Percentiles rank a stretch among this genome's conserved stretches.
phyloP scores from a whole-genome alignment of 2,329 filamentous ascomycete genomes.

The Myriosclerotinia curreyana region DNA sequence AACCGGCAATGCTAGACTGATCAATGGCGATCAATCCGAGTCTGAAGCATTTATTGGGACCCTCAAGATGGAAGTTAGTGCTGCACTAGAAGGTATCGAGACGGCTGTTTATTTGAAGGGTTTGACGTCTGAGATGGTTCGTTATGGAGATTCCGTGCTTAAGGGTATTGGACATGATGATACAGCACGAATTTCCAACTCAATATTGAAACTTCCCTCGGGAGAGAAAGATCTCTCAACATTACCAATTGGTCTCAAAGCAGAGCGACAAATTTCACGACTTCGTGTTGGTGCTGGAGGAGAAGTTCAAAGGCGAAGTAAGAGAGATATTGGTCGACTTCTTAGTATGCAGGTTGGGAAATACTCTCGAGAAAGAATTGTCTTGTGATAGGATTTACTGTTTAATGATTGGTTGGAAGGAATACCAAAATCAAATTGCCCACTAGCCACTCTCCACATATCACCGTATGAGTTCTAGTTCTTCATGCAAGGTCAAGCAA shows the following conservation, averaged over 20 bases:
- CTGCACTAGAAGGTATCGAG: slow-evolving; percentile 68
- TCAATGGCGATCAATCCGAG: slow-evolving; percentile 48
- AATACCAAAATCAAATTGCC: slow-evolving; percentile 9
- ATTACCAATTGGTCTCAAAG: slow-evolving; percentile 72
- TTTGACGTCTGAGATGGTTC: slow-evolving; percentile 63
- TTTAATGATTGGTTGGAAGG: slow-evolving; percentile 16
- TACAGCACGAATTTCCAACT: slow-evolving; percentile 39
- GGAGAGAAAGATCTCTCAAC: slow-evolving; percentile 46
- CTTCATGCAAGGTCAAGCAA: slow-evolving; percentile 1
- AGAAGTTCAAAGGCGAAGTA: slow-evolving; percentile 65
- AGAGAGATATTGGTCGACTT: slow-evolving; percentile 72
- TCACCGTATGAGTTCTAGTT: slow-evolving; percentile 8
- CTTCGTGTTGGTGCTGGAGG: slow-evolving; percentile 65
- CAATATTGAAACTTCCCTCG: slow-evolving; percentile 47
- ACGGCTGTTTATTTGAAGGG: slow-evolving; percentile 64
- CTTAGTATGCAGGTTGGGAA: slow-evolving; percentile 75
- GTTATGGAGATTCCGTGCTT: slow-evolving; percentile 49
- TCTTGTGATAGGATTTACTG: slow-evolving; percentile 48
- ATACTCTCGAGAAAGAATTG: slow-evolving; percentile 79
- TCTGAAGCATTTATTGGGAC: slow-evolving; percentile 62
- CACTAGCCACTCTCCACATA: slow-evolving; percentile 8
- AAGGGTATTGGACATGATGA: slow-evolving; percentile 26
- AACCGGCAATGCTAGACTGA: slow-evolving; percentile 54
- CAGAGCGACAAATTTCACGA: slow-evolving; percentile 48
- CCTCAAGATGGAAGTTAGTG: slow-evolving; percentile 66